These are phyloP conservation scores for Quercus suber DNA, from an alignment of 306 rosid genomes.

Conservation along the genomic window DNA sequence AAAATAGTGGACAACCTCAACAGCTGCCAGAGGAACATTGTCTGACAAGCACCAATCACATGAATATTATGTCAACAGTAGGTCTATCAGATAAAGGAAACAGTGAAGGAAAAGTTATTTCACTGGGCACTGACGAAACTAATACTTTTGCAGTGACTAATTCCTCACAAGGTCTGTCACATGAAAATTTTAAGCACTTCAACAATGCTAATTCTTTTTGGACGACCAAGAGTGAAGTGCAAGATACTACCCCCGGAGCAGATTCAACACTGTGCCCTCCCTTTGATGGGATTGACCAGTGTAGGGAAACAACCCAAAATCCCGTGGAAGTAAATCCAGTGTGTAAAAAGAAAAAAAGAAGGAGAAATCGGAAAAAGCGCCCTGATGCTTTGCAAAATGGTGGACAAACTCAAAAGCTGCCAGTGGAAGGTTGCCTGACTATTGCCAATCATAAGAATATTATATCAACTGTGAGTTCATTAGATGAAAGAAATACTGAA, in stretches of 20 bases:
- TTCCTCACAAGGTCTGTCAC: background rate
- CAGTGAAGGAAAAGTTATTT: background rate
- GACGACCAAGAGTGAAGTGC: slow-evolving; percentile 24
- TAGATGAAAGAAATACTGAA: slow-evolving; percentile 13
- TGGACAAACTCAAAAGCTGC: slow-evolving; percentile 15
- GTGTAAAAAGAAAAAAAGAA: slow-evolving; percentile 19
- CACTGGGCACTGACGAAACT: slow-evolving; percentile 12
- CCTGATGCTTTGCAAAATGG: slow-evolving; percentile 1
- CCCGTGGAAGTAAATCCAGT: background rate
- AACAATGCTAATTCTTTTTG: slow-evolving; percentile 5
- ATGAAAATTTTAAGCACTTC: slow-evolving; percentile 9
- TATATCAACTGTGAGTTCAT: slow-evolving; percentile 14
- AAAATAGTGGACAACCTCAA: slow-evolving; percentile 2
- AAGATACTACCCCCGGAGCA: background rate
- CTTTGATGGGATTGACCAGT: slow-evolving; percentile 10
- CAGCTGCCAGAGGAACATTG: slow-evolving; percentile 19
- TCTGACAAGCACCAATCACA: slow-evolving; percentile 9
- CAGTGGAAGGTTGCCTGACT: slow-evolving; percentile 15
- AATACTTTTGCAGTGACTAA: background rate
- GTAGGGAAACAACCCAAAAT: slow-evolving; percentile 10
- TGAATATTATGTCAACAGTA: slow-evolving; percentile 13
- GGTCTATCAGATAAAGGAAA: slow-evolving; percentile 15
- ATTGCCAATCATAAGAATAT: slow-evolving; percentile 13
- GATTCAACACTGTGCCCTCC: slow-evolving; percentile 16
- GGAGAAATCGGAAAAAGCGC: slow-evolving; percentile 24